Conservation (phyloP, 2,329 filamentous ascomycete species). For the Malbranchea cinnamomea region DNA sequence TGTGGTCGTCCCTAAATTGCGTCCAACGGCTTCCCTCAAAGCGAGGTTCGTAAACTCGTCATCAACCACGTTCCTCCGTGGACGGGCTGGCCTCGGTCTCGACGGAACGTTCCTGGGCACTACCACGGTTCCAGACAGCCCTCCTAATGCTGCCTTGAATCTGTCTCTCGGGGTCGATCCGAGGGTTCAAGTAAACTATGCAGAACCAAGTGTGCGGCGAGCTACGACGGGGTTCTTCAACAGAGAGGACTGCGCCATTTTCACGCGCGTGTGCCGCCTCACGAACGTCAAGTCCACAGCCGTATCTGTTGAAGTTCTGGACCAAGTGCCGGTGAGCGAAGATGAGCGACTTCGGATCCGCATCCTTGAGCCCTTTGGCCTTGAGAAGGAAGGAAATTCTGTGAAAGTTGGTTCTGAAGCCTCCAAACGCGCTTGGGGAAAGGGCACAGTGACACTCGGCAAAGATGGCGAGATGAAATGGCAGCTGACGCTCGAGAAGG, state of each 20-base stretch:
- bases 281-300: conserved; percentile 18
- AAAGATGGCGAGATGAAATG: conserved; percentile 45
- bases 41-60: conserved; percentile 26
- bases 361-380: conserved; percentile 15
- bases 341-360: conserved; percentile 18
- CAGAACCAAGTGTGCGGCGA: conserved; percentile 16
- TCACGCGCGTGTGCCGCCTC: conserved; percentile 17
- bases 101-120: conserved; percentile 19
- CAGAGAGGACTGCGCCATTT: conserved; percentile 18
- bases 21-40: conserved; percentile 25
- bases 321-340: conserved; percentile 21
- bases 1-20: conserved; percentile 26
- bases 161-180: conserved; percentile 22
- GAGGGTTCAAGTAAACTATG: conserved; percentile 17
- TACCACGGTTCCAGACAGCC: conserved; percentile 14
- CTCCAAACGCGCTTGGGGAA: conserved; percentile 32
- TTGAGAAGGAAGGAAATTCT: conserved; percentile 16
- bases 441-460: conserved; percentile 37
- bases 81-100: conserved; percentile 15
- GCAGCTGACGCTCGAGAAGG: conserved; percentile 43
- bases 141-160: conserved; percentile 16
- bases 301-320: conserved; percentile 16
- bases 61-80: conserved; percentile 16
- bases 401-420: conserved; percentile 7
- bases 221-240: conserved; percentile 17